Evolutionary conservation across 2,329 filamentous ascomycete species (phyloP).

Genomic region (Albifimbria verrucaria): DNA sequence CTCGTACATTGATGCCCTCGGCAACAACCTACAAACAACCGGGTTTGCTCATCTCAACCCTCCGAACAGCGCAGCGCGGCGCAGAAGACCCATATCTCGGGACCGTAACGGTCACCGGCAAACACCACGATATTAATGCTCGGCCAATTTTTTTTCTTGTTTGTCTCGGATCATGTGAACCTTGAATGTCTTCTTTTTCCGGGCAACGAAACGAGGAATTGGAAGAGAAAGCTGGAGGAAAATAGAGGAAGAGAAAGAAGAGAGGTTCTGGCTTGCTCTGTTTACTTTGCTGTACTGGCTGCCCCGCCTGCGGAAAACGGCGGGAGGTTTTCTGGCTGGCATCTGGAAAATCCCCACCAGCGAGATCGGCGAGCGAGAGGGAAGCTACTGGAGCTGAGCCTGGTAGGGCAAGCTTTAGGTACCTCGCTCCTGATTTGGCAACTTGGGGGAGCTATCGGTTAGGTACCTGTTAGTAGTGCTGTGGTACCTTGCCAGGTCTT

Average conservation of each 20-base stretch:
- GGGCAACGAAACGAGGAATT: slow-evolving; percentile 1
- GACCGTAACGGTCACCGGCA: slow-evolving; percentile 79
- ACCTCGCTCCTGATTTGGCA: no score
- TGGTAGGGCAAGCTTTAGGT: no score
- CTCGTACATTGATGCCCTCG: slow-evolving; percentile 76
- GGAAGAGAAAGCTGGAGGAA: slow-evolving; percentile 3
- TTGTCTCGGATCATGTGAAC: no score
- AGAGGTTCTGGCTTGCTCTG: background rate
- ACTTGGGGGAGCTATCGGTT: no score
- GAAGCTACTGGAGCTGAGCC: no score
- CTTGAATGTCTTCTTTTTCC: no score
- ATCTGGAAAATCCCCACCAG: no score
- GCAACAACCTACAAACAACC: slow-evolving; percentile 58
- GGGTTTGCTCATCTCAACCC: slow-evolving; percentile 12
- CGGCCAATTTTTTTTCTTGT: background rate
- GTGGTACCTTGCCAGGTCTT: background rate
- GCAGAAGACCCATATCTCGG: slow-evolving; percentile 63
- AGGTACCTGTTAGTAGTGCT: background rate
- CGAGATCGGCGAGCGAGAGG: no score
- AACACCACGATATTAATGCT: slow-evolving; percentile 71
- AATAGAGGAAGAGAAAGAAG: background rate
- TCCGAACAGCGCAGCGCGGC: slow-evolving; percentile 1
- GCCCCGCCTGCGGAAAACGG: slow-evolving; percentile 37
- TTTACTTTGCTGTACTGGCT: no score
- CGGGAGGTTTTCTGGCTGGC: slow-evolving; percentile 11